Evolutionary conservation across 164 flowering plant genomes (phyloP), one percentile per base, ranked within the genome.

Genomic region (Sextonia rubra): DNA sequence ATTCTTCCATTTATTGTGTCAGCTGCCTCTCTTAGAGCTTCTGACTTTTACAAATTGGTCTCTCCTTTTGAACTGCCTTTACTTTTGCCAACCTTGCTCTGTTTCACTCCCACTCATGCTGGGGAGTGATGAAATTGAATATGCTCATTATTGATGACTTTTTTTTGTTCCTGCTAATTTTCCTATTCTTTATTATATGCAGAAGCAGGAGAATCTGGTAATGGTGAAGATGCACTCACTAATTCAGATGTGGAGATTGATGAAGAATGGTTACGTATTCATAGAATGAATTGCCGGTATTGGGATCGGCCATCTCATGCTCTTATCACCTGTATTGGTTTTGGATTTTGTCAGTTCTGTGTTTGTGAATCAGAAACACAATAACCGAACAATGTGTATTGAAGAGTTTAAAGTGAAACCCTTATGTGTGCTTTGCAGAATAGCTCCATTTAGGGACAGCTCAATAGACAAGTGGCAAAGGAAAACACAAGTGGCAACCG

Each of bases 381-480:
- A 52, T 20, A 11, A 37, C 11, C 44, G 8, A 37, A 37, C 44
- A 37, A 9, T 37, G 11, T 37, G 44, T 37, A 37, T 5, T 37
- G 1, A 8, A 37, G 44, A 37, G 44, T 37, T 37, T 37, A 37
- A 9, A 37, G 44, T 37, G 44, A 37, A 9, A 37, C 11, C 11
- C 9, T 37, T 37, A 7, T 37, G 44, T 44, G n/a, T 62, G 9
- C 71, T 26, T 79, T 87, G 74, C 76, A 91, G 97, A 76, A 80
- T 95, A 72, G 87, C 84, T 74, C 29, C 85, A 72, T 96, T 90
- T 73, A 87, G 97, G 81, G 78, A 93, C 80, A 89, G 80, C 71
- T 86, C 97, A 27, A 77, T 93, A 48, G 93, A 96, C 78, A 96
- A 93, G 82, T 93, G 99, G 99, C 97, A 96, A 78, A 89, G 95